These are phyloP conservation scores for Thielaviopsis punctulata DNA, from an alignment of 2,329 filamentous ascomycete genomes.

Conservation along the genomic window DNA sequence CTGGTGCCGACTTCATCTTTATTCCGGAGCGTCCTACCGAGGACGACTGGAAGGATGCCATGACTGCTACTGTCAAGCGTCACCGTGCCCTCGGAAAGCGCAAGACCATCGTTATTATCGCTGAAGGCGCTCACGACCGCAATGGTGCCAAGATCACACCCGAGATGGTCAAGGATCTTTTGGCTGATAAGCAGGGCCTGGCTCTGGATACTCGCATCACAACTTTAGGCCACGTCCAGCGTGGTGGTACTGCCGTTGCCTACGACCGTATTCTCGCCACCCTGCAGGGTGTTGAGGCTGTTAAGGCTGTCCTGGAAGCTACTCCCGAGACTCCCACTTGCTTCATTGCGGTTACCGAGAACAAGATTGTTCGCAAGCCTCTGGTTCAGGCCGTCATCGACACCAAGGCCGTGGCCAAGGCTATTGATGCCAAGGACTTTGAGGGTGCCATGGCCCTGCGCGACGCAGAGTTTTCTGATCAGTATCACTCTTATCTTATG, in stretches of 20 bases:
- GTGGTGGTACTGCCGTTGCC: constrained; percentile 78
- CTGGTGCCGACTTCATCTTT: constrained; percentile 91
- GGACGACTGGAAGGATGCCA: constrained; percentile 76
- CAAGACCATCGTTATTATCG: constrained; percentile 95
- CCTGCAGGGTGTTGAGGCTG: constrained; percentile 83
- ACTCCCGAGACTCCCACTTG: constrained; percentile 80
- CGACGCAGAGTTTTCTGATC: constrained; percentile 86
- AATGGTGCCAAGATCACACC: constrained; percentile 72
- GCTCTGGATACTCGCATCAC: constrained; percentile 85
- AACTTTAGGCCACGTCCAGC: constrained; percentile 90
- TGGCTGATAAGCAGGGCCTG: constrained; percentile 57
- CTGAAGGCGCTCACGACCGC: constrained; percentile 80
- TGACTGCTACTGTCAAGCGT: constrained; percentile 61
- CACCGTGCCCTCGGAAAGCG: constrained; percentile 81
- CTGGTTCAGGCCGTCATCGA: constrained; percentile 76
- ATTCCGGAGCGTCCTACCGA: constrained; percentile 84
- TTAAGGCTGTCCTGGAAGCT: constrained; percentile 77
- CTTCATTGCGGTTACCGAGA: constrained; percentile 92
- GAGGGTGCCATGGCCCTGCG: constrained; percentile 72
- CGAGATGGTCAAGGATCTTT: constrained; percentile 66
- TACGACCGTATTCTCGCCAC: constrained; percentile 91
- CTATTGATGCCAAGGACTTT: constrained; percentile 75
- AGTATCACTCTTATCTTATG: constrained; percentile 78
- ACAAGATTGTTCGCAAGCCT: constrained; percentile 85
- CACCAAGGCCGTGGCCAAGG: constrained; percentile 68